Base-by-base conservation (phyloP, 148 eudicot species). In the Silene conica region DNA sequence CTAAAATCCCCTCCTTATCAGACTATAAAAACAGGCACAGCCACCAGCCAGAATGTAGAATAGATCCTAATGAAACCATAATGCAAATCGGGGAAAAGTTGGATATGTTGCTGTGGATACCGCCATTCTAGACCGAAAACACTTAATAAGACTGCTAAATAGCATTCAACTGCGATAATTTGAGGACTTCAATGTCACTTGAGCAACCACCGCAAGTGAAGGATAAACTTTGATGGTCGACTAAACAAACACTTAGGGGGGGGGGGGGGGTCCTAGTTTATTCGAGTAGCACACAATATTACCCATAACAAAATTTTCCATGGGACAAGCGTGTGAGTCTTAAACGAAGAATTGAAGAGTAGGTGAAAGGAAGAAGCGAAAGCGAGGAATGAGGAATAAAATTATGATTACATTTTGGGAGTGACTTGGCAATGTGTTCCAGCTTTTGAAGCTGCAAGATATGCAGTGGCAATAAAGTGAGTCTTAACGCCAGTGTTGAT, bases 371-470 rank as follows among this genome's bases (percentile, higher is more conserved):
- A 64, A 20, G 19, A 46, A 20, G 18, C 28, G 9, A 41, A 19
- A 19, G 65, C 7, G 46, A 66, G n/a, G 28, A 64, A 11, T 26
- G 25, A 69, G 63, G 20, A 16, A 46, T 16, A 63, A 21, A 83
- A n/a, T 16, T 41, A 73, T 19, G 91, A 85, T 84, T 84, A 95
- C 99, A 92, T 84, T 83, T 90, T 31, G 96, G 91, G n/a, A 90
- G 67, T 41, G 78, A 43, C 80, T 85, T 79, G 61, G 74, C 87
- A 46, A 87, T 88, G 81, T 78, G 75, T 81, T 82, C 80, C 68
- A 87, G 62, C 81, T 92, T 92, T 26, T 67, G 87, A 68, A 90
- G 85, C 76, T 92, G 97, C 80, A 92, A 46, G 19, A 92, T 62
- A 21, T 87, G 69, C 69, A 86, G 7, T 8, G 99, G 97, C 63